Evolutionary conservation across 2,329 filamentous ascomycete genomes (phyloP).

Genomic region (Fusarium denticulatum): DNA sequence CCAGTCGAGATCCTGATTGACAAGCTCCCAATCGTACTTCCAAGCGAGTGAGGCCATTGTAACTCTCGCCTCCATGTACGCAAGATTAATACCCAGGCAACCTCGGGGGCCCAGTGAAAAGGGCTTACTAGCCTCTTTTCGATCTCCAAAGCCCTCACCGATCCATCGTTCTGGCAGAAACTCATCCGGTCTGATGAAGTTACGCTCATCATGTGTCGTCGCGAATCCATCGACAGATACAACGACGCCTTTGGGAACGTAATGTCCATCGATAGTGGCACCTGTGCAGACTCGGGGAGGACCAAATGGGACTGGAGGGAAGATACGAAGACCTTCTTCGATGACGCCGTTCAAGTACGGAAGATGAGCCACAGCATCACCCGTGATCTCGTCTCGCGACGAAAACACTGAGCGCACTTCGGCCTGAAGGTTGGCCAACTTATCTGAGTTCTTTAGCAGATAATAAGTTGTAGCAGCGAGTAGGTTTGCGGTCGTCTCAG

Average conservation of each 20-base stretch:
- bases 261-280: constrained; percentile 7
- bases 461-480: not conserved
- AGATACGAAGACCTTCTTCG: constrained; percentile 22
- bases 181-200: not conserved
- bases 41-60: not conserved
- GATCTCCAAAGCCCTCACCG: not conserved
- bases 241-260: constrained; percentile 12
- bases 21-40: constrained; percentile 6
- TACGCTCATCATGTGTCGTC: not conserved
- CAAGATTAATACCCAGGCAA: constrained; percentile 11
- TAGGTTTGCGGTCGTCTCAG: constrained; percentile 17
- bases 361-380: constrained; percentile 6
- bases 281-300: constrained; percentile 9
- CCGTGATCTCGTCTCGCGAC: constrained; percentile 1
- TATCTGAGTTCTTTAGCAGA: not conserved
- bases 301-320: constrained; percentile 11
- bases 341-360: constrained; percentile 15
- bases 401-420: constrained; percentile 14
- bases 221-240: constrained; percentile 11
- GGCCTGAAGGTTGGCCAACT: not conserved
- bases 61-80: not conserved
- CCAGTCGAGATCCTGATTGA: not conserved
- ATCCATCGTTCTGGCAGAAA: constrained; percentile 17
- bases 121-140: constrained; percentile 3
- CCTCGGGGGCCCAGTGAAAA: constrained; percentile 5